A percentile compares a stretch with the other conserved stretches of the same genome.
phyloP scores from a whole-genome alignment of 2,329 filamentous ascomycete species.

The Chaetomium olivaceum region DNA sequence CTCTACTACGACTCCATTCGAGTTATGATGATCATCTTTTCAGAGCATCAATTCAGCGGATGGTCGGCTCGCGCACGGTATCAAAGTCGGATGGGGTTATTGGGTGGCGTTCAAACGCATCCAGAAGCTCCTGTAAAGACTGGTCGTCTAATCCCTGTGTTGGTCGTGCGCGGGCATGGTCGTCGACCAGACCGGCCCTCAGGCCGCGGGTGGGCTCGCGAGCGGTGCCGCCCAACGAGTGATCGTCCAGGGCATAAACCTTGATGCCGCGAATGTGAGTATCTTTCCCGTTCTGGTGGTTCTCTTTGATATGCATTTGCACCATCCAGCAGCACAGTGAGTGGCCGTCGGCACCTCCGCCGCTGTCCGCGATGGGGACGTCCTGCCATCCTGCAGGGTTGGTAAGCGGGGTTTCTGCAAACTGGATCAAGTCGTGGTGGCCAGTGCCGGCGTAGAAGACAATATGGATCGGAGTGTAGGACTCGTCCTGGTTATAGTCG shows the following conservation, averaged over 20 bases:
- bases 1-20: not conserved
- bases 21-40: not conserved
- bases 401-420: slow-evolving; percentile 75
- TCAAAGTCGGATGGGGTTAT: slow-evolving; percentile 38
- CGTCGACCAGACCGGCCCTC: slow-evolving; percentile 36
- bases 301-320: slow-evolving; percentile 88
- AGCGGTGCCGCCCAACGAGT: slow-evolving; percentile 44
- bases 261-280: slow-evolving; percentile 95
- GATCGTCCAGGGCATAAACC: slow-evolving; percentile 66
- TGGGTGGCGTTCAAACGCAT: slow-evolving; percentile 36
- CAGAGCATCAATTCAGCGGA: slow-evolving; percentile 37
- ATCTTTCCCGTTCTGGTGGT: slow-evolving; percentile 98
- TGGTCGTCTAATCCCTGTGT: slow-evolving; percentile 39
- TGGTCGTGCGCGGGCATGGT: slow-evolving; percentile 34
- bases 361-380: slow-evolving; percentile 61
- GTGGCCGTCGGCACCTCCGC: slow-evolving; percentile 64
- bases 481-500: slow-evolving; percentile 91
- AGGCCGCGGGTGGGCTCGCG: slow-evolving; percentile 42
- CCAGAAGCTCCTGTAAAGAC: slow-evolving; percentile 36
- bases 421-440: slow-evolving; percentile 87
- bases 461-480: slow-evolving; percentile 94
- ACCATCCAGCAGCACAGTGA: slow-evolving; percentile 86
- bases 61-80: slow-evolving; percentile 46
- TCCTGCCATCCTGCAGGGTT: slow-evolving; percentile 89
- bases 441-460: slow-evolving; percentile 86